Evolutionary conservation across 176 grass and related monocot genomes (phyloP).

Genomic region (Carex kokanica): DNA sequence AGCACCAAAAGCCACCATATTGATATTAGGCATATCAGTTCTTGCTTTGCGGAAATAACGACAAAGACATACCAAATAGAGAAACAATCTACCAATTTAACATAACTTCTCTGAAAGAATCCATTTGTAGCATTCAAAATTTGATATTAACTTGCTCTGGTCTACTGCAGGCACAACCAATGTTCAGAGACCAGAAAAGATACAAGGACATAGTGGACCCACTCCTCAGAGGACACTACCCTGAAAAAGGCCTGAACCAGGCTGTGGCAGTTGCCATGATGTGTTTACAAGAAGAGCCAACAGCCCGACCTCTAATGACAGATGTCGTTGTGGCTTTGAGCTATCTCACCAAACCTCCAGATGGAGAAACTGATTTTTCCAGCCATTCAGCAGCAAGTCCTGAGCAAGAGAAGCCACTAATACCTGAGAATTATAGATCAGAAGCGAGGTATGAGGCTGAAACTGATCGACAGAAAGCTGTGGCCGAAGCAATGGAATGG

Average conservation of each 20-base stretch:
- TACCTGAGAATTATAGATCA: neutral
- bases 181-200: conserved; percentile 59
- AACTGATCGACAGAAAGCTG: conserved; percentile 39
- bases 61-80: neutral
- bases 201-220: conserved; percentile 65
- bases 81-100: neutral
- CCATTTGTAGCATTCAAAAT: conserved; percentile 1
- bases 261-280: conserved; percentile 70
- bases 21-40: neutral
- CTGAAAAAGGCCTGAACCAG: conserved; percentile 57
- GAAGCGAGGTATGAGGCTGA: neutral
- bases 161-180: conserved; percentile 54
- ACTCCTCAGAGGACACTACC: conserved; percentile 57
- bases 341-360: conserved; percentile 40
- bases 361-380: conserved; percentile 26
- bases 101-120: neutral
- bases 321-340: conserved; percentile 65
- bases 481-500: conserved; percentile 58
- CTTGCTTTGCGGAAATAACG: neutral
- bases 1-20: neutral
- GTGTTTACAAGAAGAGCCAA: conserved; percentile 79
- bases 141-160: conserved; percentile 32
- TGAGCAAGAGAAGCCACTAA: conserved; percentile 4
- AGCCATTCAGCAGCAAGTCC: neutral
- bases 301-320: conserved; percentile 60